A percentile compares a stretch with the other conserved stretches of the same genome.
phyloP scores from a whole-genome alignment of 2,329 filamentous ascomycete species.

The Hypoxylon sp. region DNA sequence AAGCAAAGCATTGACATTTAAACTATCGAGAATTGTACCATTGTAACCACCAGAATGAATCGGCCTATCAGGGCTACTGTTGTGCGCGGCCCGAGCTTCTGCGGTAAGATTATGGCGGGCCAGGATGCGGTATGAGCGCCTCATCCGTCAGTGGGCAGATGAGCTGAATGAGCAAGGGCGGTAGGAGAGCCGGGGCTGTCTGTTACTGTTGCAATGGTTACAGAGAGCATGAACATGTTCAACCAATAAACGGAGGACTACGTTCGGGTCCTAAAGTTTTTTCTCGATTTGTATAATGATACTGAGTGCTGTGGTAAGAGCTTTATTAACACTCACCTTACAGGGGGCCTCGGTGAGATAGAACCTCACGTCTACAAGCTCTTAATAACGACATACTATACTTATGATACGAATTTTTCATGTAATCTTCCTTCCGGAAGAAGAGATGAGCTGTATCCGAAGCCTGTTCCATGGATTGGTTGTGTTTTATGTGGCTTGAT shows the following conservation, averaged over 20 bases:
- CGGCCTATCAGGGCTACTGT: slow-evolving; percentile 5
- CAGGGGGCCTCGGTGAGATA: slow-evolving; percentile 26
- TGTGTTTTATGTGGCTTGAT: neutral
- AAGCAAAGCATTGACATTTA: neutral
- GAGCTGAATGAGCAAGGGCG: slow-evolving; percentile 20
- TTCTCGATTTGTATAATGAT: slow-evolving; percentile 18
- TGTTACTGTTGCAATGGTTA: slow-evolving; percentile 15
- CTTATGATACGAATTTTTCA: neutral
- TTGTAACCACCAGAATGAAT: slow-evolving; percentile 6
- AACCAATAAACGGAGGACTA: slow-evolving; percentile 29
- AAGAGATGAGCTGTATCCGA: neutral
- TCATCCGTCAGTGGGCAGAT: slow-evolving; percentile 31
- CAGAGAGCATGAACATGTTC: slow-evolving; percentile 40
- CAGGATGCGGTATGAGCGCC: slow-evolving; percentile 23
- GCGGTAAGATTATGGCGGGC: slow-evolving; percentile 31
- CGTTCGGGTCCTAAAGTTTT: slow-evolving; percentile 25
- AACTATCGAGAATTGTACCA: slow-evolving; percentile 11
- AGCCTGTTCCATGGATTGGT: neutral
- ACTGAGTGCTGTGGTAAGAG: slow-evolving; percentile 16
- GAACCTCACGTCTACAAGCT: slow-evolving; percentile 17
- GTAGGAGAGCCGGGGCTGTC: slow-evolving; percentile 7
- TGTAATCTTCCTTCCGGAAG: neutral
- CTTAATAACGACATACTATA: neutral
- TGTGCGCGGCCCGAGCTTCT: slow-evolving; percentile 23
- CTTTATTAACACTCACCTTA: slow-evolving; percentile 35